Base-by-base conservation (phyloP, 108 stramenopile species). In the Cylindrotheca fusiformis region DNA sequence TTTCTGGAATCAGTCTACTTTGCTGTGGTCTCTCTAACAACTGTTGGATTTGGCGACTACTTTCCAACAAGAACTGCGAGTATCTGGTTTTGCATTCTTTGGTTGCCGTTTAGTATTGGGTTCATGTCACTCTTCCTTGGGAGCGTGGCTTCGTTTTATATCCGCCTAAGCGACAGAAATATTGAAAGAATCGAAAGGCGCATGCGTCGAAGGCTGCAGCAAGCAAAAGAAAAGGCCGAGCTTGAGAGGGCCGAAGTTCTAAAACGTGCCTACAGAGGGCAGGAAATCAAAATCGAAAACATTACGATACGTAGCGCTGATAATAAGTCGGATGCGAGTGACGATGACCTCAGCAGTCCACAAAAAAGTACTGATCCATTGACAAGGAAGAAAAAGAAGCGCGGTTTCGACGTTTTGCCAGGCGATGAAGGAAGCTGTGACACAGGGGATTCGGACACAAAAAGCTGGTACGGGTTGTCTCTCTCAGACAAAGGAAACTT, bases 101-200 rank as follows among this genome's bases (percentile, higher is more conserved):
- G 87, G 77, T 70, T 95, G 53, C 93, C 93, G 0, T 90, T 86
- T 10, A 81, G 79, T 20, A 60, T 95, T 28, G 83, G 85, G 56
- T 95, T 95, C 66, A 80, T 95, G 81, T 79, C 77, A 1, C 67
- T 91, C 48, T 90, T 78, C 56, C 58, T 95, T 52, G 61, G 78
- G 2, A 82, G 82, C 31, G 85, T 95, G 12, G 93, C 93, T 2
- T 70, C 84, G 0, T 87, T 85, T 31, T 95, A 95, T 57, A 90
- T 95, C 55, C 82, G 80, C 17, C 55, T 91, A 27, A 84, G 84
- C 60, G 80, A 85, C 29, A 67, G 61, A 12, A 87, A 95, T 51
- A 85, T 95, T 32, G 47, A 60, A 30, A 63, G 85, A 31, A 84
- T 90, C 58, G 88, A 93, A 69, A 47, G 75, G 48, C 55, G 68